Evolutionary conservation across 2,329 filamentous ascomycete genomes (phyloP).

Genomic region (Leptographium procerum): DNA sequence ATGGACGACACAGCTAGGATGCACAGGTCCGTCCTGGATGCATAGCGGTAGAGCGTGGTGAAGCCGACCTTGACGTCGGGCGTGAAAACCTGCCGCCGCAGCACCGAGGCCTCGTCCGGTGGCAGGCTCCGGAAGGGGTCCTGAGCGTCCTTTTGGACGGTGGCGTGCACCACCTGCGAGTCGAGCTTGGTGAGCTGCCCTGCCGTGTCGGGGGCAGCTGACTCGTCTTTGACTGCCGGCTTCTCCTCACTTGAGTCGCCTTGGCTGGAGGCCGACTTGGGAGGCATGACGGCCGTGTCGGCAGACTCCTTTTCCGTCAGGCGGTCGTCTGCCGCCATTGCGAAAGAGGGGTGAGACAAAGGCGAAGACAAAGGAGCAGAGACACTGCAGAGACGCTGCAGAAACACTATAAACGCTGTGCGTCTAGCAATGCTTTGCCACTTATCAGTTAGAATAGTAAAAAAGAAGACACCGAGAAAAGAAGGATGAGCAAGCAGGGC

Average conservation of each 20-base stretch:
- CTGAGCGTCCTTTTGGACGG: conserved; percentile 16
- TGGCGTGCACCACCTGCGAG: conserved; percentile 23
- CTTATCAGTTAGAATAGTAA: too few species aligned
- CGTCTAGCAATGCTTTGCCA: too few species aligned
- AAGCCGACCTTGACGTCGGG: conserved; percentile 54
- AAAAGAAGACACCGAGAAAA: too few species aligned
- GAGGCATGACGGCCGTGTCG: conserved; percentile 12
- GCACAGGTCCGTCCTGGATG: conserved; percentile 50
- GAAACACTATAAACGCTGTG: too few species aligned
- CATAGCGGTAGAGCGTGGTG: conserved; percentile 57
- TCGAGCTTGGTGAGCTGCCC: conserved; percentile 29
- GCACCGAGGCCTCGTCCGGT: conserved; percentile 51
- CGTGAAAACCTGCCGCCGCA: conserved; percentile 57
- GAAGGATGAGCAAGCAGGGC: not conserved
- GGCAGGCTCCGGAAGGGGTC: conserved; percentile 51
- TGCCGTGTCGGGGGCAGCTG: not conserved
- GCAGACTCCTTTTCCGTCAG: conserved; percentile 9
- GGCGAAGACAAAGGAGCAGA: too few species aligned
- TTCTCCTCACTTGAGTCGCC: conserved; percentile 21
- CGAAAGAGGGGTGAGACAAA: not conserved
- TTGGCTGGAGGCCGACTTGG: conserved; percentile 23
- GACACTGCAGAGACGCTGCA: not conserved
- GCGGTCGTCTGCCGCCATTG: conserved; percentile 1
- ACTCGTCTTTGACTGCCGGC: not conserved
- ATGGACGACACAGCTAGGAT: conserved; percentile 52